Percentiles rank a stretch among this genome's conserved stretches.
phyloP scores from a whole-genome alignment of 1,139 yeast genomes.

The Dujonia santamariae region DNA sequence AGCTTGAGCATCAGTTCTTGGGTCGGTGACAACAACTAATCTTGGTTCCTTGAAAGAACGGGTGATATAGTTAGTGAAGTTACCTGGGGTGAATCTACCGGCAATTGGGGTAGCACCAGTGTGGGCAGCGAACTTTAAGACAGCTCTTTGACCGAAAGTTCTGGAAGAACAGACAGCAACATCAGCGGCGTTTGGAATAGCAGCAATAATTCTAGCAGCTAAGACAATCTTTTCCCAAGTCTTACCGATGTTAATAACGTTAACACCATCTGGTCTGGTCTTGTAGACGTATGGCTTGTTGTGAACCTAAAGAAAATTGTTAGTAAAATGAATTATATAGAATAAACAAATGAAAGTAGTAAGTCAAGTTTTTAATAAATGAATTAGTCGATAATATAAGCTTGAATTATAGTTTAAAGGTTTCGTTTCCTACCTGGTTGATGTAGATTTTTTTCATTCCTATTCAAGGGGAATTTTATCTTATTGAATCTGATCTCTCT shows the following conservation, averaged over 20 bases:
- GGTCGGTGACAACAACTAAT: slow-evolving; percentile 98
- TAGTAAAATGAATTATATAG: slow-evolving; percentile 25
- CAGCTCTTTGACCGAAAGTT: slow-evolving; percentile 99
- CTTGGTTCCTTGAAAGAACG: slow-evolving; percentile 99
- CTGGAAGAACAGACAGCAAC: slow-evolving; percentile 99
- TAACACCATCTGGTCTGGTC: slow-evolving; percentile 99
- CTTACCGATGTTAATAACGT: slow-evolving; percentile 96
- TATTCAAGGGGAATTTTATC: background rate
- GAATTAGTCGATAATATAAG: too few species aligned
- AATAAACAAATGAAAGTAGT: too few species aligned
- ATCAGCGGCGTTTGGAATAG: slow-evolving; percentile 97
- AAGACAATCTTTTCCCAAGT: slow-evolving; percentile 99
- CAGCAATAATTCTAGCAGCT: slow-evolving; percentile 99
- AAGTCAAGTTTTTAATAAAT: too few species aligned
- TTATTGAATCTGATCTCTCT: too few species aligned
- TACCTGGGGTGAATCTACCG: slow-evolving; percentile 99
- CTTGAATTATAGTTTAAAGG: too few species aligned
- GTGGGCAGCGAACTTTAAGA: slow-evolving; percentile 98
- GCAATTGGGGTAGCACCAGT: slow-evolving; percentile 99
- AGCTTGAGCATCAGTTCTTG: slow-evolving; percentile 99
- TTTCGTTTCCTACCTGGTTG: too few species aligned
- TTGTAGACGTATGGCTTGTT: slow-evolving; percentile 99
- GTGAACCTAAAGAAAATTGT: slow-evolving; percentile 67
- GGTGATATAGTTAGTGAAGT: slow-evolving; percentile 99
- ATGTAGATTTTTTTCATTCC: slow-evolving; percentile 1